Conservation (phyloP, 2,329 filamentous ascomycete species). For the Aureobasidium sp. region DNA sequence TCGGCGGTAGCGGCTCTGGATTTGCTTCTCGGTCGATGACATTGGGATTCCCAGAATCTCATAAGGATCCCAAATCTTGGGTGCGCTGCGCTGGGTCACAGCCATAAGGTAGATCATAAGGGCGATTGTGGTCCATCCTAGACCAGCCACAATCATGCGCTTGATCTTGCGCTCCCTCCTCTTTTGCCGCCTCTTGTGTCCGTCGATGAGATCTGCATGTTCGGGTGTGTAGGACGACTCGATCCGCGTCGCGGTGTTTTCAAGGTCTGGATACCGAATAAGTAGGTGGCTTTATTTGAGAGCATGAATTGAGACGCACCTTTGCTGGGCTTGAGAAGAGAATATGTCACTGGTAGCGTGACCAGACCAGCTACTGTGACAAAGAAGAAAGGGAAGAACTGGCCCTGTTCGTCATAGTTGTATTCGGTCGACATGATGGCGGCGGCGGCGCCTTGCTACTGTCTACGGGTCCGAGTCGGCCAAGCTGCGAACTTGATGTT, state of each 20-base stretch:
- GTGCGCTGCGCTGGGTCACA: conserved; percentile 61
- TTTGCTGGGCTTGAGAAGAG: conserved; percentile 71
- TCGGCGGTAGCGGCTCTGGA: conserved; percentile 84
- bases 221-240: conserved; percentile 72
- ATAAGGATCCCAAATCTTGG: conserved; percentile 94
- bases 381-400: conserved; percentile 99
- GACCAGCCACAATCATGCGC: conserved; percentile 65
- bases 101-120: conserved; percentile 89
- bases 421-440: conserved; percentile 92
- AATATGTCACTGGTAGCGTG: conserved; percentile 70
- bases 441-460: conserved; percentile 30
- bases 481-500: background rate
- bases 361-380: conserved; percentile 81
- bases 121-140: conserved; percentile 76
- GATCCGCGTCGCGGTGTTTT: conserved; percentile 76
- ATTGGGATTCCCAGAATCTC: conserved; percentile 83
- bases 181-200: conserved; percentile 77
- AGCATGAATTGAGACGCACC: conserved; percentile 29
- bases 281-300: background rate
- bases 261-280: conserved; percentile 49
- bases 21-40: conserved; percentile 79
- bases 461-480: background rate
- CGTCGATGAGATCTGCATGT: conserved; percentile 75
- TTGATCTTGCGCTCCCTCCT: conserved; percentile 85
- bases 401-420: conserved; percentile 94